Conservation (phyloP, 2,329 filamentous ascomycete species). For the Venturia asperata region DNA sequence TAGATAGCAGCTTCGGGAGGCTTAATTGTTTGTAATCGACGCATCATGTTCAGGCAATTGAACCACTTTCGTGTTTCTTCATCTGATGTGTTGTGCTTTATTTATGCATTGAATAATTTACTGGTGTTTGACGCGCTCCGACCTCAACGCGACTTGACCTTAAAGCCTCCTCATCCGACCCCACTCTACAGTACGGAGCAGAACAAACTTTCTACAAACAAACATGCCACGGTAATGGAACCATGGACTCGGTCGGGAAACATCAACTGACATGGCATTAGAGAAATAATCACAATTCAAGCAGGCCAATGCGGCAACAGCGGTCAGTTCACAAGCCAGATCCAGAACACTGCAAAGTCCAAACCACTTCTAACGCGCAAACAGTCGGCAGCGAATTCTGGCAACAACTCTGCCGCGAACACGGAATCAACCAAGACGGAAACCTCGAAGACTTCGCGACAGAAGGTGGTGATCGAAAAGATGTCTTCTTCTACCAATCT, state of each 20-base stretch:
- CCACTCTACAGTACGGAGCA: background rate
- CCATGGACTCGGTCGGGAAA: background rate
- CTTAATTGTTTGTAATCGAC: background rate
- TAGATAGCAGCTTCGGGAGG: background rate
- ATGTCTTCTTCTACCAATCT: constrained; percentile 98
- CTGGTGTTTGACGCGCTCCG: background rate
- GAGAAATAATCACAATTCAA: constrained; percentile 99
- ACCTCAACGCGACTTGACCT: background rate
- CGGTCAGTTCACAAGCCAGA: constrained; percentile 57
- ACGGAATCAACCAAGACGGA: constrained; percentile 94
- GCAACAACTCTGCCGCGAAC: constrained; percentile 97
- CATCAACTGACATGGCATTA: constrained; percentile 33
- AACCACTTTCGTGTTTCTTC: background rate
- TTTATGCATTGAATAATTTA: background rate
- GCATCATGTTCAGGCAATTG: background rate
- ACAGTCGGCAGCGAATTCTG: constrained; percentile 95
- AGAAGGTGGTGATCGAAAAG: constrained; percentile 94
- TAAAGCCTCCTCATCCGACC: background rate
- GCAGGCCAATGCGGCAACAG: constrained; percentile 99
- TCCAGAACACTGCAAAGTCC: background rate
- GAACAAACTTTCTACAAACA: background rate
- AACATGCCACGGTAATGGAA: constrained; percentile 19
- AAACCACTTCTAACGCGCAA: background rate
- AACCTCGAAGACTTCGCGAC: constrained; percentile 97
- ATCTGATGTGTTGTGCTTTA: background rate